Conservation (phyloP, 495 filamentous ascomycete species). For the Cryomyces antarcticus region DNA sequence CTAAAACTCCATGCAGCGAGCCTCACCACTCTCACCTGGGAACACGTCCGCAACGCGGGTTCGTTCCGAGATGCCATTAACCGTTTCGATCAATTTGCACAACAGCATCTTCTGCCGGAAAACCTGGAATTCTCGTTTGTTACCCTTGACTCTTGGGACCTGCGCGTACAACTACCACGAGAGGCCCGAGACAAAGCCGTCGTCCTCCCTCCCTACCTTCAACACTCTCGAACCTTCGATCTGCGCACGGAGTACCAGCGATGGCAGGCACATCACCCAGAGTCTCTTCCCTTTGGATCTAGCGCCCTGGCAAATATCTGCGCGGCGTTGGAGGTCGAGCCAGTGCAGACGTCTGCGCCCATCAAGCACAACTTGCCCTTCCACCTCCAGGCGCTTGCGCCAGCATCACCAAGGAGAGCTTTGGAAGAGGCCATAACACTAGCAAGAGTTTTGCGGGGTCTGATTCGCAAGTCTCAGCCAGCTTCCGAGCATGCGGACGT, state of each 20-base stretch:
- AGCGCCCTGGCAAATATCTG: constrained; percentile 93
- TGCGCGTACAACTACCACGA: constrained; percentile 89
- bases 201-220: constrained; percentile 85
- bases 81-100: constrained; percentile 79
- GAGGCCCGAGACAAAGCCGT: constrained; percentile 97
- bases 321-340: constrained; percentile 90
- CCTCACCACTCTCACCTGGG: constrained; percentile 94
- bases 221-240: constrained; percentile 93
- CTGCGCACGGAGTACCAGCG: constrained; percentile 90
- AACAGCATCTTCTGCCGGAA: constrained; percentile 65
- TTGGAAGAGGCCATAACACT: constrained; percentile 96
- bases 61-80: constrained; percentile 92
- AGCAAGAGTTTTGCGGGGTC: constrained; percentile 70
- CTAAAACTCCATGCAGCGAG: constrained; percentile 39
- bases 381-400: constrained; percentile 87
- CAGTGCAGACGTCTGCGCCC: constrained; percentile 85
- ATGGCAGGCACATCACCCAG: constrained; percentile 95
- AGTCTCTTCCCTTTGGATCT: constrained; percentile 89
- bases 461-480: constrained; percentile 91
- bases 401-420: constrained; percentile 86
- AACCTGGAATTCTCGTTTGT: constrained; percentile 94
- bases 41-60: constrained; percentile 90
- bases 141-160: constrained; percentile 93
- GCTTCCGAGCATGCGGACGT: constrained; percentile 84
- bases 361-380: constrained; percentile 98